Evolutionary conservation across 345 rosid genomes (phyloP).

Genomic region (Hypericum androsaemum): DNA sequence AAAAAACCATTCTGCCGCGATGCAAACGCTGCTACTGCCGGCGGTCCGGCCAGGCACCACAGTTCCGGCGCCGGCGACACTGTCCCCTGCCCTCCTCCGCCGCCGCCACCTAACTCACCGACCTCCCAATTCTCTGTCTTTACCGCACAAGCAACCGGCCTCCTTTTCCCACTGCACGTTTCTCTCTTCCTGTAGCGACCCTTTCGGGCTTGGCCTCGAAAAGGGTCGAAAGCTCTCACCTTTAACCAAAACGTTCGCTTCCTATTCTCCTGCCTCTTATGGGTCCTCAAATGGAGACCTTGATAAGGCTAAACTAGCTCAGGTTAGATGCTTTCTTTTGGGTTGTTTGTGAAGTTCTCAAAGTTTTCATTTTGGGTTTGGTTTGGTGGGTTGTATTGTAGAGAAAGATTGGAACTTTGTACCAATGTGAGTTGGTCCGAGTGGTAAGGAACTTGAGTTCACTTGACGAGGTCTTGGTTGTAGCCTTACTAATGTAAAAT

Average conservation of each 20-base stretch:
- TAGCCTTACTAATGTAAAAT: too few relatives aligned
- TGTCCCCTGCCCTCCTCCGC: constrained; percentile 12
- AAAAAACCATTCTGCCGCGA: constrained; percentile 5
- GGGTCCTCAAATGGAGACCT: constrained; percentile 33
- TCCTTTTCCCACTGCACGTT: constrained; percentile 21
- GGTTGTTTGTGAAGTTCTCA: too few relatives aligned
- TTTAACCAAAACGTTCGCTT: constrained; percentile 15
- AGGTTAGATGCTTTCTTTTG: constrained; percentile 25
- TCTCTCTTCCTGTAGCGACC: constrained; percentile 10
- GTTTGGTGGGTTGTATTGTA: not conserved
- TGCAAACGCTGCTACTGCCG: constrained; percentile 57
- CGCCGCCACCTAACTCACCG: constrained; percentile 3
- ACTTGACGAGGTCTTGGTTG: too few relatives aligned
- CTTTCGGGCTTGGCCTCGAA: constrained; percentile 16
- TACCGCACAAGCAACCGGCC: constrained; percentile 8
- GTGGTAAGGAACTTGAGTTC: too few relatives aligned
- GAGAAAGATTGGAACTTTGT: not conserved
- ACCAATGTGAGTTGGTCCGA: too few relatives aligned
- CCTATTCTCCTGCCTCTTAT: constrained; percentile 32
- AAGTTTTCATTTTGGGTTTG: not conserved
- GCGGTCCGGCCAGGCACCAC: constrained; percentile 30
- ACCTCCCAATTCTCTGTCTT: constrained; percentile 12
- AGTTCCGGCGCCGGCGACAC: constrained; percentile 15
- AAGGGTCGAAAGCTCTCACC: constrained; percentile 17
- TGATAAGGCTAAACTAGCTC: constrained; percentile 65